These are phyloP conservation scores for Bisporella sp. DNA, from an alignment of 2,329 filamentous ascomycete species.

Conservation along the genomic window DNA sequence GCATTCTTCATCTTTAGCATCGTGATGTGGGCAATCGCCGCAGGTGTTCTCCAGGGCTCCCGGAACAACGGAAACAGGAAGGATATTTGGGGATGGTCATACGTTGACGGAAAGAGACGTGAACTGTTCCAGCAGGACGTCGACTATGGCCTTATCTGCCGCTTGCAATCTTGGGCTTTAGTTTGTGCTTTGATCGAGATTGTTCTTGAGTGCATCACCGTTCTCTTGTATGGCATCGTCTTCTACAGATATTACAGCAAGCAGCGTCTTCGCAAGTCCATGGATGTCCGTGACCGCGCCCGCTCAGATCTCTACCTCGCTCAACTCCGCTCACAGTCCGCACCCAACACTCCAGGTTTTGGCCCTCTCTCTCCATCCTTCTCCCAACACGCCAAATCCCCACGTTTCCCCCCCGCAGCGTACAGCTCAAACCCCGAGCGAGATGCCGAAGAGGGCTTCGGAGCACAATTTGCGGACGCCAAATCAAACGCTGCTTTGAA, in stretches of 20 bases:
- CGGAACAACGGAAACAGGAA: slow-evolving; percentile 67
- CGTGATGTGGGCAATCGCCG: slow-evolving; percentile 85
- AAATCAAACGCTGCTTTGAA: slow-evolving; percentile 52
- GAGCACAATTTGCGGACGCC: slow-evolving; percentile 50
- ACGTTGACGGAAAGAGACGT: slow-evolving; percentile 76
- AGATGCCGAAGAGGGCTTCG: slow-evolving; percentile 39
- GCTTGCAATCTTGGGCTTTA: slow-evolving; percentile 89
- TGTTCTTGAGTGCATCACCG: slow-evolving; percentile 84
- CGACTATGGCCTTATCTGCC: slow-evolving; percentile 84
- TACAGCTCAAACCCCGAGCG: slow-evolving; percentile 44
- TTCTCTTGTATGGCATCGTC: slow-evolving; percentile 85
- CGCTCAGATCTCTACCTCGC: slow-evolving; percentile 92
- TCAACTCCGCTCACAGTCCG: slow-evolving; percentile 75
- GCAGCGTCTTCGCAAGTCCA: slow-evolving; percentile 89
- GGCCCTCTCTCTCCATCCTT: slow-evolving; percentile 59
- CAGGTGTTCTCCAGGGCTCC: slow-evolving; percentile 73
- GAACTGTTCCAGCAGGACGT: slow-evolving; percentile 74
- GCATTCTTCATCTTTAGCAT: slow-evolving; percentile 91
- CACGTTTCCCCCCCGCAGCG: slow-evolving; percentile 51
- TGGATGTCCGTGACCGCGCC: slow-evolving; percentile 91
- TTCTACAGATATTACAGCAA: slow-evolving; percentile 99
- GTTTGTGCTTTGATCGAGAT: slow-evolving; percentile 98
- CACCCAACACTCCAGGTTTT: slow-evolving; percentile 90
- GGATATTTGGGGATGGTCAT: slow-evolving; percentile 99
- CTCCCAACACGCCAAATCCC: slow-evolving; percentile 32